These are phyloP conservation scores for Golubevia sp. DNA, from an alignment of 1,284 basidiomycete genomes.

Conservation along the genomic window DNA sequence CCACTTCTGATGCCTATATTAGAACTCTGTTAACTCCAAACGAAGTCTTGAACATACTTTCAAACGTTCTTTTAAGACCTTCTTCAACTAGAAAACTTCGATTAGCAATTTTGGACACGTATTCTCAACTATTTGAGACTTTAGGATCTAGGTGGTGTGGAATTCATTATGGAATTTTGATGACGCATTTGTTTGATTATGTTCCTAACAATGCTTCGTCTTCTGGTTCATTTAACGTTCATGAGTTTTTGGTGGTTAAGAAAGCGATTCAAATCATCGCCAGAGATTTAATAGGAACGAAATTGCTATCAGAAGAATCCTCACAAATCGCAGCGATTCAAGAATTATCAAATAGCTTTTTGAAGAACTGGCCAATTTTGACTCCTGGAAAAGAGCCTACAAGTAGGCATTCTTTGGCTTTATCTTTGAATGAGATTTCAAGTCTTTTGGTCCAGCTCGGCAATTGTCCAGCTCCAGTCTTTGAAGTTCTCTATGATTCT, in stretches of 20 bases:
- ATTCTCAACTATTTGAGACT: slow-evolving; percentile 75
- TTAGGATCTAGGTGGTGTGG: slow-evolving; percentile 83
- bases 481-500: slow-evolving; percentile 86
- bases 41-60: slow-evolving; percentile 83
- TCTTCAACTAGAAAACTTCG: slow-evolving; percentile 71
- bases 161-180: slow-evolving; percentile 77
- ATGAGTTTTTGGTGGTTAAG: slow-evolving; percentile 75
- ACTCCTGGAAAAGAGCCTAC: slow-evolving; percentile 83
- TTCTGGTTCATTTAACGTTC: slow-evolving; percentile 36
- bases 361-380: slow-evolving; percentile 89
- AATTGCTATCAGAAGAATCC: slow-evolving; percentile 83
- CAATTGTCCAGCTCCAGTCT: slow-evolving; percentile 84
- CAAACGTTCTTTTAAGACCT: slow-evolving; percentile 77
- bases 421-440: slow-evolving; percentile 81
- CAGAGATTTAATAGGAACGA: slow-evolving; percentile 81
- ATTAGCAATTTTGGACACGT: slow-evolving; percentile 87
- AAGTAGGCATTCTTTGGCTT: slow-evolving; percentile 72
- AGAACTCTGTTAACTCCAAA: slow-evolving; percentile 76
- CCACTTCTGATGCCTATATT: slow-evolving; percentile 68
- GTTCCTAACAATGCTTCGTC: slow-evolving; percentile 64
- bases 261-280: slow-evolving; percentile 78
- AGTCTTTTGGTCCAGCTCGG: slow-evolving; percentile 86
- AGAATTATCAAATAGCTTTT: slow-evolving; percentile 77
- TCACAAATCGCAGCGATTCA: slow-evolving; percentile 89
- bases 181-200: slow-evolving; percentile 75